Evolutionary conservation across 805 yeast species (phyloP).

Genomic region (Myxozyma vanderwaltii): DNA sequence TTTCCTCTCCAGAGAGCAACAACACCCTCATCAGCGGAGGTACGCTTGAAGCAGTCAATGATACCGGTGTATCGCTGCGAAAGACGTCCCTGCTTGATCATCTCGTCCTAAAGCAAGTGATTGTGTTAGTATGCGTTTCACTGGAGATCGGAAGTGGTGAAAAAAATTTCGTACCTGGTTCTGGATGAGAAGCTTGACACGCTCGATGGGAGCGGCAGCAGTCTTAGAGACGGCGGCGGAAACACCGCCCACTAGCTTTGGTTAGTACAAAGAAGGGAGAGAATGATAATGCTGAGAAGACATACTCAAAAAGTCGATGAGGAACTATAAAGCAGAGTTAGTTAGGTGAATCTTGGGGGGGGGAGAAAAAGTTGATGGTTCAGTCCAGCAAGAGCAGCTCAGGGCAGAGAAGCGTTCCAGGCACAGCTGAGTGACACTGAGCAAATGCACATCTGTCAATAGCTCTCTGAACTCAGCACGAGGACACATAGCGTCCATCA

Average conservation of each 20-base stretch:
- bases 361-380: neutral
- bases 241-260: conserved; percentile 88
- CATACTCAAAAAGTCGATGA: conserved; percentile 43
- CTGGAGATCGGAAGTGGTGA: too few relatives aligned
- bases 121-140: too few relatives aligned
- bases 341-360: neutral
- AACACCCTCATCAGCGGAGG: conserved; percentile 90
- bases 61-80: conserved; percentile 86
- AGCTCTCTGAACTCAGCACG: too few relatives aligned
- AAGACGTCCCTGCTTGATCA: conserved; percentile 96
- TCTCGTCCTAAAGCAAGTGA: conserved; percentile 60
- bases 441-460: too few relatives aligned
- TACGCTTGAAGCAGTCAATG: conserved; percentile 89
- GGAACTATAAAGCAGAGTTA: conserved; percentile 30
- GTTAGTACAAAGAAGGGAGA: neutral
- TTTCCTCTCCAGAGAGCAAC: conserved; percentile 98
- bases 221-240: conserved; percentile 99
- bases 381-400: neutral
- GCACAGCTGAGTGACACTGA: too few relatives aligned
- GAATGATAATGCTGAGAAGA: neutral
- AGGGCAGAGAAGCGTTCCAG: neutral
- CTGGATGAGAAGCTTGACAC: conserved; percentile 94
- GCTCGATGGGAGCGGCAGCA: conserved; percentile 96
- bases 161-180: conserved; percentile 55
- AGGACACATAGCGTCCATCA: too few relatives aligned